phyloP scores from a whole-genome alignment of 352 stramenopile species.

The Phytophthora crassamura region DNA sequence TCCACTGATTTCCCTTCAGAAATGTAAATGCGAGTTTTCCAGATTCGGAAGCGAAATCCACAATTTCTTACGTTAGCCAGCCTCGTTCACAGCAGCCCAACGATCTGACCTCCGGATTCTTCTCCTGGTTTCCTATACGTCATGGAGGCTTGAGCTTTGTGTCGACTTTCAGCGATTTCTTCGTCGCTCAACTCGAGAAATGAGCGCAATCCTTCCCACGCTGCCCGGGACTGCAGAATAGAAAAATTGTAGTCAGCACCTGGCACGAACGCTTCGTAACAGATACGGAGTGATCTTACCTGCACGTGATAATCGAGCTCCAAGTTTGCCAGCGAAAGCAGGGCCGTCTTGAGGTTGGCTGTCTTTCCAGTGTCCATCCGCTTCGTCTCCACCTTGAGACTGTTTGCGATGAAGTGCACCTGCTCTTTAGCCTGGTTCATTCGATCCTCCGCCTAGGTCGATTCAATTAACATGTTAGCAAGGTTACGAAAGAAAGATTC shows the following conservation, averaged over 20 bases:
- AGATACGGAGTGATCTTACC: constrained; percentile 38
- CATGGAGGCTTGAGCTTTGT: constrained; percentile 53
- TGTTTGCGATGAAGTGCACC: constrained; percentile 89
- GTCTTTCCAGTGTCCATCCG: constrained; percentile 85
- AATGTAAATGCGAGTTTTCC: constrained; percentile 31
- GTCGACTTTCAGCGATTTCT: constrained; percentile 65
- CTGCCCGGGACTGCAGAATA: constrained; percentile 57
- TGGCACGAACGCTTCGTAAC: not conserved
- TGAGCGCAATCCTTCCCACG: constrained; percentile 78
- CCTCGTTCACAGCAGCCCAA: constrained; percentile 62
- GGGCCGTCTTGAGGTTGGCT: constrained; percentile 77
- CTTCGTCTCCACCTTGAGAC: constrained; percentile 85
- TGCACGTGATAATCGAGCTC: constrained; percentile 85
- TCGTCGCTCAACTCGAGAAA: constrained; percentile 62
- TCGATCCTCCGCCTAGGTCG: constrained; percentile 71
- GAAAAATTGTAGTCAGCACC: constrained; percentile 14
- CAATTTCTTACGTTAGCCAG: constrained; percentile 19
- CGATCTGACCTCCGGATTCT: constrained; percentile 71
- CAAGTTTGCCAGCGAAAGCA: constrained; percentile 79
- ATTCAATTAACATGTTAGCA: constrained; percentile 2
- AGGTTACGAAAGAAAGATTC: not conserved
- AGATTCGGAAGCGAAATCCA: constrained; percentile 14
- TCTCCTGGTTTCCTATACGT: constrained; percentile 77
- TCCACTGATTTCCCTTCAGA: constrained; percentile 30
- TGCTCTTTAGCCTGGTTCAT: constrained; percentile 90